A percentile compares a stretch with the other conserved stretches of the same genome.
Conservation (phyloP, 805 yeast genomes). For the Kluyveromyces siamensis region DNA sequence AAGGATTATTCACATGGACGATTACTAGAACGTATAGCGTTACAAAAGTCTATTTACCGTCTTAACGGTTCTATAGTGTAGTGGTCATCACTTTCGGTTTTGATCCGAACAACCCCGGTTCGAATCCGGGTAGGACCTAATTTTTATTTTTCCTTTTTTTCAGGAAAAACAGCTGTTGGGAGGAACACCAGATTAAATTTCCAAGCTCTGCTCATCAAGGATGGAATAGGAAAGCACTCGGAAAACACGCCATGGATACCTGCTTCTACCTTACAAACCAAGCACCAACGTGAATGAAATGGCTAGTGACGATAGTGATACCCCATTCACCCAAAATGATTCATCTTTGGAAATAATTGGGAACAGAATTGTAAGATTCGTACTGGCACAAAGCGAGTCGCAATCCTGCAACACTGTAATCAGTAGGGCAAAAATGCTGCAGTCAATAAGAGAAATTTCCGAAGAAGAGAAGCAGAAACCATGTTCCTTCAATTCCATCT, state of each 20-base stretch:
- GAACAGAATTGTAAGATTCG: conserved; percentile 12
- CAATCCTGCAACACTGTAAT: conserved; percentile 15
- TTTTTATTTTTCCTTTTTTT: conserved; percentile 5
- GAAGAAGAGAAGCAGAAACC: conserved; percentile 13
- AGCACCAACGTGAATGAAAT: background rate
- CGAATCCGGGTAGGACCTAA: conserved; percentile 79
- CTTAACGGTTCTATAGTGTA: conserved; percentile 39
- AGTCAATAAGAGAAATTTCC: conserved; percentile 12
- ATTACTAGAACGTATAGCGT: no score
- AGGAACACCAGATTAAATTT: background rate
- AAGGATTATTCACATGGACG: no score
- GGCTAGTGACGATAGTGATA: background rate
- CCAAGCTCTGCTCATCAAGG: background rate
- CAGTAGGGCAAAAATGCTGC: conserved; percentile 12
- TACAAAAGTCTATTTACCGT: no score
- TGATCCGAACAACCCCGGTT: conserved; percentile 70
- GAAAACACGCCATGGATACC: no score
- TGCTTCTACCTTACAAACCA: no score
- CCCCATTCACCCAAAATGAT: background rate
- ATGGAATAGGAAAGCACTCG: background rate
- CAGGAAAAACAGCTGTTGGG: no score
- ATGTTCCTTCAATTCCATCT: conserved; percentile 10
- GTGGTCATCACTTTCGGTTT: conserved; percentile 55
- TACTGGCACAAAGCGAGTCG: conserved; percentile 17
- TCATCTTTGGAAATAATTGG: background rate